phyloP scores from a whole-genome alignment of 768 basidiomycete genomes.

The Trametes sanguinea region DNA sequence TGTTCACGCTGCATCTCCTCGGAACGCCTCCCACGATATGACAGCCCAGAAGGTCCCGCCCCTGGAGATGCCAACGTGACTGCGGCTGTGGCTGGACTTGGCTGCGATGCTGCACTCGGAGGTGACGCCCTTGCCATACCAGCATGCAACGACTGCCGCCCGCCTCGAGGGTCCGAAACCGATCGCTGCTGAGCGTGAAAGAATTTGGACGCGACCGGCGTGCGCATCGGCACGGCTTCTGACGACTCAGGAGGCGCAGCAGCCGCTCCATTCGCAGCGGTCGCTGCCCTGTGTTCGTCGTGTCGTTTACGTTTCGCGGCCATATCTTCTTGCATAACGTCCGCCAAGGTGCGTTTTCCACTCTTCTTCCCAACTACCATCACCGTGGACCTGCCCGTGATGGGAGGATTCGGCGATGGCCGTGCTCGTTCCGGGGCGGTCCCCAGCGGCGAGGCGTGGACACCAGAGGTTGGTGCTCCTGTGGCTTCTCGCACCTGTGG shows the following conservation, averaged over 20 bases:
- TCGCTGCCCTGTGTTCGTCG: conserved; percentile 30
- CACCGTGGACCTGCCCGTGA: conserved; percentile 6
- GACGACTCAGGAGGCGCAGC: background rate
- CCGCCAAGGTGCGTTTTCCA: conserved; percentile 74
- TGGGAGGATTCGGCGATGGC: conserved; percentile 6
- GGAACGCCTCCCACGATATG: conserved; percentile 8
- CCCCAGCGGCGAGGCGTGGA: background rate
- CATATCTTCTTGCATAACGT: conserved; percentile 68
- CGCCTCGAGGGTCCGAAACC: conserved; percentile 22
- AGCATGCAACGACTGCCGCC: conserved; percentile 1
- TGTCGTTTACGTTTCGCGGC: conserved; percentile 50
- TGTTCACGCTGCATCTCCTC: conserved; percentile 2
- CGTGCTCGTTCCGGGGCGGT: conserved; percentile 1
- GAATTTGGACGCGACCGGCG: conserved; percentile 24
- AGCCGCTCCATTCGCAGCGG: conserved; percentile 14
- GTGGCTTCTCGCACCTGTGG: conserved; percentile 18
- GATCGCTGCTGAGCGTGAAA: conserved; percentile 23
- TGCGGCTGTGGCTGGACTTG: conserved; percentile 34
- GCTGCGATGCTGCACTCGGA: background rate
- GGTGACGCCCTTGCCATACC: background rate
- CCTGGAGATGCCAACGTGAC: conserved; percentile 36
- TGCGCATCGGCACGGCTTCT: conserved; percentile 10
- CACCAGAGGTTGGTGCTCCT: background rate
- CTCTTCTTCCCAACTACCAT: conserved; percentile 56
- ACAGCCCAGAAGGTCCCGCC: conserved; percentile 16